Evolutionary conservation across 176 grass and related monocot species (phyloP).

Genomic region (Aegilops sharonensis): DNA sequence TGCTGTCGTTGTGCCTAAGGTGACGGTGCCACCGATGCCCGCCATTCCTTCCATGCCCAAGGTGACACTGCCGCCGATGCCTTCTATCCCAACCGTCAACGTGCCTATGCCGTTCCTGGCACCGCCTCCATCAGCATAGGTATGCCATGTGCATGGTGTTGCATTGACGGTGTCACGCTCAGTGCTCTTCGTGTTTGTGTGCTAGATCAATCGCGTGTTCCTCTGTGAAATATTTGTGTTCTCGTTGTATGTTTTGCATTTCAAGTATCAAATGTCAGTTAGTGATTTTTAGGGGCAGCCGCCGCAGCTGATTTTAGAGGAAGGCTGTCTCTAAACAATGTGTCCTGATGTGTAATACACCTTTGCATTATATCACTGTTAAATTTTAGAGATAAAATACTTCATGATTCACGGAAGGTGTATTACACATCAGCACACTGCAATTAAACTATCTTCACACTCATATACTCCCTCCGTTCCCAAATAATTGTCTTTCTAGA

Average conservation of each 20-base stretch:
- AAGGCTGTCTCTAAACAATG: no score
- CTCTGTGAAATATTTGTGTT: not conserved
- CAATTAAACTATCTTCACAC: no score
- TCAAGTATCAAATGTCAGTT: not conserved
- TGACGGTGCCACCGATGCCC: not conserved
- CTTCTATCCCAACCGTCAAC: constrained; percentile 1
- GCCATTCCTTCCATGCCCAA: not conserved
- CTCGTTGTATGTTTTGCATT: not conserved
- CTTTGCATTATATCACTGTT: no score
- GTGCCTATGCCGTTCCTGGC: constrained; percentile 13
- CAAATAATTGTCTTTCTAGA: no score
- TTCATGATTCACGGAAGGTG: no score
- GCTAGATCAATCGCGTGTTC: not conserved
- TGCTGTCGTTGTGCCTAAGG: not conserved
- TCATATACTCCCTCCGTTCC: no score
- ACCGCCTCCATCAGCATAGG: constrained; percentile 16
- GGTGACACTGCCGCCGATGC: not conserved
- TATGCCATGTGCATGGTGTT: no score
- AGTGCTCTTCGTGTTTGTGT: not conserved
- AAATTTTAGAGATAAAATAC: no score
- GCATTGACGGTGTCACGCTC: not conserved
- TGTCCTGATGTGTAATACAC: no score
- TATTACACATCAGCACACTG: no score
- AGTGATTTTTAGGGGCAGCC: not conserved
- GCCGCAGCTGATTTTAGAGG: no score